Evolutionary conservation across 495 filamentous ascomycete species (phyloP).

Genomic region (Podospora anserina): DNA sequence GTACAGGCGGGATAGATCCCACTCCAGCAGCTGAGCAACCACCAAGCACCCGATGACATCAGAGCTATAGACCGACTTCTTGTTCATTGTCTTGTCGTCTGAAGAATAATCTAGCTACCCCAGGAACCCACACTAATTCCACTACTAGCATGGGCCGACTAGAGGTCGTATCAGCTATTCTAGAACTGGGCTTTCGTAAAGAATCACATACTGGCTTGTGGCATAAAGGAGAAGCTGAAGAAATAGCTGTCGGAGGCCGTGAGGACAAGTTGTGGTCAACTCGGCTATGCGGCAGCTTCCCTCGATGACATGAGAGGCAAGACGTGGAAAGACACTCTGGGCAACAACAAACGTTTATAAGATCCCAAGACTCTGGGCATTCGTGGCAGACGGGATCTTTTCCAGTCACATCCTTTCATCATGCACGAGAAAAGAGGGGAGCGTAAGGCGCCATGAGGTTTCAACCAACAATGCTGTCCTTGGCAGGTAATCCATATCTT

Average conservation of each 20-base stretch:
- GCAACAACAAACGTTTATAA: background rate
- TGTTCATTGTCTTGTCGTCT: background rate
- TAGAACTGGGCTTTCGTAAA: background rate
- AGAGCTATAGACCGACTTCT: background rate
- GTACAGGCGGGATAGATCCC: background rate
- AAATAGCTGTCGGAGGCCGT: background rate
- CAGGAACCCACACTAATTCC: background rate
- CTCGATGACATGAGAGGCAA: background rate
- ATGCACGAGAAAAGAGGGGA: background rate
- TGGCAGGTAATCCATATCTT: background rate
- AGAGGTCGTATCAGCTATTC: background rate
- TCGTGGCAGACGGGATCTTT: background rate
- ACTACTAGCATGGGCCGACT: background rate
- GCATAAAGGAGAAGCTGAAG: background rate
- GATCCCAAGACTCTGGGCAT: background rate
- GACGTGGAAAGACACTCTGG: background rate
- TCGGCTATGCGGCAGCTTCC: background rate
- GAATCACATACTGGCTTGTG: background rate
- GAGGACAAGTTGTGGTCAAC: background rate
- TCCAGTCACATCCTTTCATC: background rate
- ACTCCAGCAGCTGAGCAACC: background rate
- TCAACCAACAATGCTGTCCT: conserved; percentile 1
- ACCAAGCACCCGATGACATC: background rate
- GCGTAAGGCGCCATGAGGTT: conserved; percentile 4
- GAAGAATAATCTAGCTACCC: background rate